Conservation (phyloP, 73 alveolate species). For the Paramecium biaurelia region DNA sequence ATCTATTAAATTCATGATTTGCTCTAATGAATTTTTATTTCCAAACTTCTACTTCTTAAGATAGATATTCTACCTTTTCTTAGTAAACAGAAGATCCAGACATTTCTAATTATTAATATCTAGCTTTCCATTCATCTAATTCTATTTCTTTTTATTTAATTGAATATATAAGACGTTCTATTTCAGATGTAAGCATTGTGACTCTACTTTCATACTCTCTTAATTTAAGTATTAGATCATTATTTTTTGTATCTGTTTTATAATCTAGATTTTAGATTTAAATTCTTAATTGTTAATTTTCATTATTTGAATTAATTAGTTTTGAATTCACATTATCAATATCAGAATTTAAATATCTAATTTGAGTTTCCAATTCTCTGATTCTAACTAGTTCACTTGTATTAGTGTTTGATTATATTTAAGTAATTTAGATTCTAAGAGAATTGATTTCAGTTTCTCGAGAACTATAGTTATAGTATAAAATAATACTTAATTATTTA, state of each 20-base stretch:
- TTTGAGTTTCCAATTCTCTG: background rate
- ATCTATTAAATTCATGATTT: background rate
- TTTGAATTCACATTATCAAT: background rate
- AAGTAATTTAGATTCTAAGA: background rate
- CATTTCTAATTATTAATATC: background rate
- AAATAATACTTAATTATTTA: background rate
- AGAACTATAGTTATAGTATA: background rate
- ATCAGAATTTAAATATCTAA: background rate
- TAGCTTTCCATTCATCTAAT: background rate
- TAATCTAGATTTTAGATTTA: background rate
- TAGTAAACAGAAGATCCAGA: background rate
- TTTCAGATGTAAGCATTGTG: background rate
- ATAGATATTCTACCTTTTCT: background rate
- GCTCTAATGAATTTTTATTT: background rate
- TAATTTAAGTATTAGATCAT: background rate
- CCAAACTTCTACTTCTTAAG: slow-evolving; percentile 17
- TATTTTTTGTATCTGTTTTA: background rate
- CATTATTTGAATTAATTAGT: background rate
- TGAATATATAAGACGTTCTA: background rate
- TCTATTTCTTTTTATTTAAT: background rate
- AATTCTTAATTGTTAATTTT: background rate
- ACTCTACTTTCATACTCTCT: background rate
- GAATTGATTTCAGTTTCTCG: background rate
- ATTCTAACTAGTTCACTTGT: background rate
- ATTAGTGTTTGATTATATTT: background rate